Evolutionary conservation across 768 basidiomycete species (phyloP), one percentile per base, ranked within the genome.

Genomic region (Leccinum disarticulatum): DNA sequence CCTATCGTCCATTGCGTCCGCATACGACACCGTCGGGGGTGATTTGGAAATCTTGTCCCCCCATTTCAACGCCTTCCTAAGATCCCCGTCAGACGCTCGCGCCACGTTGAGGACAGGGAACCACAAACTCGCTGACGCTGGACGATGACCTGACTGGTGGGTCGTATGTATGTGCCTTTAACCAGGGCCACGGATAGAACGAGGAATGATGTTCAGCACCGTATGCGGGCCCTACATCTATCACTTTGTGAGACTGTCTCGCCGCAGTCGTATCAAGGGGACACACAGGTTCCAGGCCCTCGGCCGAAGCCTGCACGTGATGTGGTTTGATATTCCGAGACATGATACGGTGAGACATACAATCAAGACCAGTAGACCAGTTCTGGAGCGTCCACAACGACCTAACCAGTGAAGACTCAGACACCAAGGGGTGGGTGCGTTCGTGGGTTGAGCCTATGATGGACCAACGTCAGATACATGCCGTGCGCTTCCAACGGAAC

Each of bases 151-250:
- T 68, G 64, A 43, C 80, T 3, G 82, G 79, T 9, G 93, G 92
- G 68, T 95, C 90, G 69, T 95, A 96, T 4, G 92, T 87, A 61
- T 93, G 85, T 61, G 75, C 70, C 66, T 80, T 80, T 4, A 98
- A 81, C 89, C 94, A 96, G 38, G 83, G 76, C 89, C 93, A 93
- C 0, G 95, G 93, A 68, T 92, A 98, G 53, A 88, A 64, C 0
- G 94, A 95, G 19, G 80, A 73, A 69, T 98, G 95, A 1, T 80
- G 76, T 52, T 81, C 75, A 11, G 82, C 74, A 14, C 62, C 52
- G 3, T 61, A 47, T 10, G 41, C 55, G 8, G 69, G 62, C 72
- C 72, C 72, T 74, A 56, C 6, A 38, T 54, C 15, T 11, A 48
- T 38, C 52, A 31, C 19, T 3, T 27, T 22, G 35, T 60, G 9